phyloP scores from a whole-genome alignment of 1,284 basidiomycete species.

The Caloboletus inedulis region DNA sequence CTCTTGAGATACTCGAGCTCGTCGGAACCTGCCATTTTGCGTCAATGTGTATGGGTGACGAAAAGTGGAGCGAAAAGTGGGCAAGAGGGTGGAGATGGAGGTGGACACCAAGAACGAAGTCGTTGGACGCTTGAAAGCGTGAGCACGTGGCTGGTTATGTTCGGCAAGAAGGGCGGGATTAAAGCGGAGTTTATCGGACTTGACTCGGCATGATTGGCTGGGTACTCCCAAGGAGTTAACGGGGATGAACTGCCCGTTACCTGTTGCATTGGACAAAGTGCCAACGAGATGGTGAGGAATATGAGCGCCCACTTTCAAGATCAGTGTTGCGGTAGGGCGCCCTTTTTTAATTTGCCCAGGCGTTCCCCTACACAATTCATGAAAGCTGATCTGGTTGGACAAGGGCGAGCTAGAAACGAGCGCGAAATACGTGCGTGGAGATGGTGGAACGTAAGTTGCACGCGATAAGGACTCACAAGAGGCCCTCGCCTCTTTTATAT shows the following conservation, averaged over 20 bases:
- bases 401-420: background rate
- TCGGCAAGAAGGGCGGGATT: conserved; percentile 16
- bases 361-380: background rate
- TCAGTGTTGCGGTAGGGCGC: background rate
- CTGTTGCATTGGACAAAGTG: background rate
- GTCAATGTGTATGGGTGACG: background rate
- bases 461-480: background rate
- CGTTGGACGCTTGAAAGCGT: background rate
- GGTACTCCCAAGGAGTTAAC: too few species aligned
- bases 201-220: background rate
- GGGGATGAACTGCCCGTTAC: background rate
- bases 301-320: background rate
- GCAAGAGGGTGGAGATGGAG: background rate
- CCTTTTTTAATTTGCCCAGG: background rate
- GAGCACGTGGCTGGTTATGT: conserved; percentile 6
- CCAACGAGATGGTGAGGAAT: background rate
- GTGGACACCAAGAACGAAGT: conserved; percentile 1
- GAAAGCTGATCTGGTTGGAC: background rate
- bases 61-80: background rate
- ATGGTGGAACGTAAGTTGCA: background rate
- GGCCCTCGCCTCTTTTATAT: background rate
- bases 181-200: conserved; percentile 23
- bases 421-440: background rate
- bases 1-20: conserved; percentile 90
- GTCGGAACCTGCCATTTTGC: conserved; percentile 54